Conservation (phyloP, 306 rosid genomes). For the Erythrophleum fordii region DNA sequence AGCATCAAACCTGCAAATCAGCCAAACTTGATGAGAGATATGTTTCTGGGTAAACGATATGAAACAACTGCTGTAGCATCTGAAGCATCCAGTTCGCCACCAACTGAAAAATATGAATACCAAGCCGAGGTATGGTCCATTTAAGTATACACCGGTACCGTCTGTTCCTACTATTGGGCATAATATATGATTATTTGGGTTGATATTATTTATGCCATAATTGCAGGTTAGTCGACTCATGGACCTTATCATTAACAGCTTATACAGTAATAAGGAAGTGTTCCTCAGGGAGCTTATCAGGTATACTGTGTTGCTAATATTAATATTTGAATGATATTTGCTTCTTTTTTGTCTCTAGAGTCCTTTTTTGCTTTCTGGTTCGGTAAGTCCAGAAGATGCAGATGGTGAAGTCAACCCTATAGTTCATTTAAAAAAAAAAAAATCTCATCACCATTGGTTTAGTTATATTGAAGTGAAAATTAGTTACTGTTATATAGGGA, state of each 20-base stretch:
- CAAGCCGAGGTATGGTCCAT: slow-evolving; percentile 81
- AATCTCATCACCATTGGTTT: not conserved
- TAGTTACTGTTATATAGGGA: not conserved
- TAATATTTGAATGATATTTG: not conserved
- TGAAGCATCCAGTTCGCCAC: slow-evolving; percentile 58
- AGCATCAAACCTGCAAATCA: slow-evolving; percentile 37
- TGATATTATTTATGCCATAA: slow-evolving; percentile 6
- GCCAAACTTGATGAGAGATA: slow-evolving; percentile 37
- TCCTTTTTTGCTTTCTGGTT: not conserved
- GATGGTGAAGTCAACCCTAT: too few relatives aligned
- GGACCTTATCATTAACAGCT: slow-evolving; percentile 98
- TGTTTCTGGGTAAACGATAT: slow-evolving; percentile 56
- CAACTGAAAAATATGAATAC: slow-evolving; percentile 77
- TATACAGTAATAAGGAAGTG: slow-evolving; percentile 96
- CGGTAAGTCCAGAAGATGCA: not conserved
- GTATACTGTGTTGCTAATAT: slow-evolving; percentile 40
- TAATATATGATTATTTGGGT: slow-evolving; percentile 9
- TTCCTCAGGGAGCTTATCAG: slow-evolving; percentile 97
- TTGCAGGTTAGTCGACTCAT: slow-evolving; percentile 93
- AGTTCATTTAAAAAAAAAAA: too few relatives aligned
- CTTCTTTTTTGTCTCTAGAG: not conserved
- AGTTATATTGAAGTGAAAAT: not conserved
- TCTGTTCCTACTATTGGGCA: not conserved
- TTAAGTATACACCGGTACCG: not conserved
- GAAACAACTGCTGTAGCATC: slow-evolving; percentile 87